Conservation (phyloP, 2,329 filamentous ascomycete species). For the Cylindrodendrum hubeiense region DNA sequence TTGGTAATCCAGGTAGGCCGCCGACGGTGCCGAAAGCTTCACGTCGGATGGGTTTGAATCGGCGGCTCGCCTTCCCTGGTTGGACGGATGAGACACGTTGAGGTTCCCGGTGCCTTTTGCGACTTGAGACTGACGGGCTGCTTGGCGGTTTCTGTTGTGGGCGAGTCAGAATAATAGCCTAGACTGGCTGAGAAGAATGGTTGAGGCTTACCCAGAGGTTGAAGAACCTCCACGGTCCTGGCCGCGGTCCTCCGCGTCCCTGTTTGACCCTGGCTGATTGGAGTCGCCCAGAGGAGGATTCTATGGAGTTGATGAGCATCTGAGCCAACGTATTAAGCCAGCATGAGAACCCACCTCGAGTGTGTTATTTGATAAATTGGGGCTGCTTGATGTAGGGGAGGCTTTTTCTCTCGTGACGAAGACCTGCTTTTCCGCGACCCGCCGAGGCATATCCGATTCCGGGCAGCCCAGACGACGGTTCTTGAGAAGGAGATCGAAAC, state of each 20-base stretch:
- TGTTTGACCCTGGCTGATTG: constrained; percentile 22
- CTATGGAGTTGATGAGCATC: not conserved
- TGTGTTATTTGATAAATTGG: constrained; percentile 11
- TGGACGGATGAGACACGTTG: constrained; percentile 36
- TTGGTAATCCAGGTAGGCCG: constrained; percentile 27
- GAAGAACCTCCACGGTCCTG: constrained; percentile 40
- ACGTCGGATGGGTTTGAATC: constrained; percentile 33
- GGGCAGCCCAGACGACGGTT: constrained; percentile 41
- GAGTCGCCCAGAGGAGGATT: constrained; percentile 18
- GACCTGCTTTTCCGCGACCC: constrained; percentile 37
- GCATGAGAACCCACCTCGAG: constrained; percentile 14
- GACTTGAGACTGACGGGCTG: constrained; percentile 26
- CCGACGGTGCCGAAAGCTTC: constrained; percentile 21
- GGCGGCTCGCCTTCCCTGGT: constrained; percentile 37
- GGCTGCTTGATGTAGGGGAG: constrained; percentile 33
- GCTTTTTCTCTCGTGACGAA: constrained; percentile 37
- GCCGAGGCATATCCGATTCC: constrained; percentile 44
- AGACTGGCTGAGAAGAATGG: too few species aligned
- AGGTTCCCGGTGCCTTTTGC: constrained; percentile 26
- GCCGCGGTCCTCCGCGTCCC: constrained; percentile 40
- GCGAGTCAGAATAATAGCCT: not conserved
- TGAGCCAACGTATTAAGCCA: not conserved
- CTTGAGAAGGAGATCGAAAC: constrained; percentile 27
- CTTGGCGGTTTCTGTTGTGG: constrained; percentile 27
- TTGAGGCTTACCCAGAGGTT: constrained; percentile 33